Percentiles rank a stretch among this genome's conserved stretches.
Conservation (phyloP, 345 rosid species). For the Sisymbrium irio region DNA sequence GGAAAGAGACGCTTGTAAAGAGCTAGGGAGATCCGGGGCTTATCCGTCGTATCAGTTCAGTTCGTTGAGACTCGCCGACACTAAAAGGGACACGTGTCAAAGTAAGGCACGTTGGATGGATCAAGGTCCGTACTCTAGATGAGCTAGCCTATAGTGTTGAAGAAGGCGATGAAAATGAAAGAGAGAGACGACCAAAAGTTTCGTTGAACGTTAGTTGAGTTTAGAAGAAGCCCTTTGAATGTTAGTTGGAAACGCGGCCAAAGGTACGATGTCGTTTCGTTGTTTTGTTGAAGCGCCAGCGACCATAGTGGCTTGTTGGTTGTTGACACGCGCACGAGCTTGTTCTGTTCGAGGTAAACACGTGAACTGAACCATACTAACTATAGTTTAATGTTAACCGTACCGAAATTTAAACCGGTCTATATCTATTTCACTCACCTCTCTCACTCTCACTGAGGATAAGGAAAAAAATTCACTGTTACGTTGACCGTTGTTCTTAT, state of each 20-base stretch:
- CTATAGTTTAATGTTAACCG: background rate
- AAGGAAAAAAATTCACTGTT: background rate
- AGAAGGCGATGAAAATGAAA: conserved; percentile 25
- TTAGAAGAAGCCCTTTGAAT: background rate
- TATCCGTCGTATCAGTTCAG: conserved; percentile 18
- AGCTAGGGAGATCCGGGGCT: conserved; percentile 10
- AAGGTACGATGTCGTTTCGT: conserved; percentile 7
- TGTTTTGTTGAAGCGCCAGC: background rate
- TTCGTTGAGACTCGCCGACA: conserved; percentile 28
- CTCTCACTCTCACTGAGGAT: background rate
- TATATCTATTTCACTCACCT: background rate
- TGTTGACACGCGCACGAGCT: conserved; percentile 28
- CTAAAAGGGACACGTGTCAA: conserved; percentile 28
- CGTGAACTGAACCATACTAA: conserved; percentile 5
- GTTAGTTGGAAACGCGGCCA: conserved; percentile 28
- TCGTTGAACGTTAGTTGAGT: conserved; percentile 38
- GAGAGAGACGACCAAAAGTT: background rate
- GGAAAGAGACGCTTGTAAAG: background rate
- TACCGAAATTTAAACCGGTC: conserved; percentile 7
- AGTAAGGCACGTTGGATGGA: conserved; percentile 19
- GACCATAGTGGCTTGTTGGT: background rate
- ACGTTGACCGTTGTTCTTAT: background rate
- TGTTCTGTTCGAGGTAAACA: conserved; percentile 4
- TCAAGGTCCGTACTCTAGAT: conserved; percentile 26
- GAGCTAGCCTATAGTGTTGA: conserved; percentile 20